phyloP scores from a whole-genome alignment of 208 protist species.

The Leishmania turanica region DNA sequence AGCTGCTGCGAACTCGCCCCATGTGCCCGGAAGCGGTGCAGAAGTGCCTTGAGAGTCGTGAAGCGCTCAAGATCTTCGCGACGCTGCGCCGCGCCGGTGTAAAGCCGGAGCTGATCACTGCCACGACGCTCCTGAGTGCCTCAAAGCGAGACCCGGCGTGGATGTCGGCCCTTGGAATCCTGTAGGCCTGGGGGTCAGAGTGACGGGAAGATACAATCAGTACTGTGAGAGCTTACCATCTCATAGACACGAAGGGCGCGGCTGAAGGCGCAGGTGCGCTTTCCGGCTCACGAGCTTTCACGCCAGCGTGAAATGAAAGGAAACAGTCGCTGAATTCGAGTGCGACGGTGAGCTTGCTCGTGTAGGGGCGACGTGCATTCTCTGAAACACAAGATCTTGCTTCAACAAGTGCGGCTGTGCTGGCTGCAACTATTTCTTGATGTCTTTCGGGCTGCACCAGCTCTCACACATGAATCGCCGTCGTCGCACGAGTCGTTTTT shows the following conservation, averaged over 20 bases:
- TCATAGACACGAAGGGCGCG: background rate
- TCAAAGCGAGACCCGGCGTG: constrained; percentile 48
- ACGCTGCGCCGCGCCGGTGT: constrained; percentile 63
- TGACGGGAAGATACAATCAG: no score
- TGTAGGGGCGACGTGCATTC: background rate
- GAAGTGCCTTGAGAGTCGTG: constrained; percentile 31
- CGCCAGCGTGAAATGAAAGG: background rate
- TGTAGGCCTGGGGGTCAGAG: constrained; percentile 16
- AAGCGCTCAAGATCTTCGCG: constrained; percentile 58
- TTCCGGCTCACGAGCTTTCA: background rate
- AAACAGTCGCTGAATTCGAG: background rate
- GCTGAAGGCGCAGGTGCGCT: background rate
- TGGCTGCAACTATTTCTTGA: background rate
- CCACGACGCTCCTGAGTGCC: constrained; percentile 51
- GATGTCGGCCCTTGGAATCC: constrained; percentile 48
- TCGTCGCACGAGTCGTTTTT: no score
- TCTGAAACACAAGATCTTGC: background rate
- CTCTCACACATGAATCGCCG: background rate
- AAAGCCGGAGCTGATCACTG: constrained; percentile 52
- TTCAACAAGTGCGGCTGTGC: background rate
- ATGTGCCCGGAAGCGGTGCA: constrained; percentile 38
- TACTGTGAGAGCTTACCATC: no score
- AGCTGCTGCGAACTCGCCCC: constrained; percentile 6
- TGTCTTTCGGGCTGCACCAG: background rate
- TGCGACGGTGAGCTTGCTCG: background rate